Evolutionary conservation across 371 early-diverging fungal genomes (phyloP), one percentile per base, ranked within the genome.

Genomic region (Rhizopus arrhizus): DNA sequence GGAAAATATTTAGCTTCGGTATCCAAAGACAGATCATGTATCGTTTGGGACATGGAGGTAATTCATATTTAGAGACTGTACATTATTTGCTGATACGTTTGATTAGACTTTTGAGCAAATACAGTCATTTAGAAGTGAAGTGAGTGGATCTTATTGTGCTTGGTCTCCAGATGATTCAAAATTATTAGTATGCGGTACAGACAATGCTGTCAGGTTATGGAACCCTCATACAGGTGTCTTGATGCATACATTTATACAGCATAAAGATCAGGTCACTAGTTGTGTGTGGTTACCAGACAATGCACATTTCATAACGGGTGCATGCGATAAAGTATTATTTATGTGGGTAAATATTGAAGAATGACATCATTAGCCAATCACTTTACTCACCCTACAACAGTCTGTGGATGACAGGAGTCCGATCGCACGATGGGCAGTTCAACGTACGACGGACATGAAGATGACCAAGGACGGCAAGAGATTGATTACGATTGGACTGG

Each of bases 1-100:
- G 98, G 97, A 15, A 73, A 72, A 32, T 89, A 85, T 61, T 74
- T 98, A 15, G 97, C 96, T 4, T 95, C 96, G 1, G 93, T 91
- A 1, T 94, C 96, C 22, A 89, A 89, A 65, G 98, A 98, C 74
- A 80, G 80, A 36, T 87, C 89, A 12, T 85, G 88, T 48, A 93
- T 92, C 43, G 87, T 98, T 32, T 98, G 98, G 98, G 85, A 85
- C 64, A 70, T 88, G 65, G 74, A 78, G 57, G 92, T 89, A 76
- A 36, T 22, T 22, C 22, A 2, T 2, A 22, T 22, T 22, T 22
- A 22, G 22, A 22, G 22, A 22, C 22, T 22, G 22, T 22, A 22
- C 22, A 22, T 0, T 0, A 22, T 22, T 0, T 22, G 22, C 2
- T 22, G 22, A 22, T 22, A 22, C 22, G 22, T 2, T 22, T 2